Percentiles rank a stretch among this genome's conserved stretches.
Conservation (phyloP, 2,329 filamentous ascomycete species). For the Lasiodiplodia sp. region DNA sequence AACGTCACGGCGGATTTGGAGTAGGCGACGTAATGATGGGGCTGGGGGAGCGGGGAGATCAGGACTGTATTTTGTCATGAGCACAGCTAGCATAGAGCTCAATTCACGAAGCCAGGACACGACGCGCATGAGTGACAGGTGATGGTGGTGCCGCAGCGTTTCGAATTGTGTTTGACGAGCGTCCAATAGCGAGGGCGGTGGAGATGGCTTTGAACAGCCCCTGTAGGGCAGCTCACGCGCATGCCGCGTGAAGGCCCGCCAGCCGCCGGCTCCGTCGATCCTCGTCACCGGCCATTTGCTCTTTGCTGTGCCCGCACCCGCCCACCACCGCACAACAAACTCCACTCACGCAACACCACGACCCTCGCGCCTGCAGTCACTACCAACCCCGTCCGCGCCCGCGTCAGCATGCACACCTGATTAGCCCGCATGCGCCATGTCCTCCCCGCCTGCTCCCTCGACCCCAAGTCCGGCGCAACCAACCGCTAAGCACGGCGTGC, state of each 20-base stretch:
- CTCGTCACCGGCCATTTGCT: constrained; percentile 27
- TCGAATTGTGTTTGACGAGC: constrained; percentile 15
- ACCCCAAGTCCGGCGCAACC: constrained; percentile 40
- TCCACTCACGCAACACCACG: constrained; percentile 20
- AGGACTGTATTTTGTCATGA: constrained; percentile 1
- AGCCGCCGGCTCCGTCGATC: constrained; percentile 23
- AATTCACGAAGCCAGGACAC: constrained; percentile 9
- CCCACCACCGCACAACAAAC: constrained; percentile 16
- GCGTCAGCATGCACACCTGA: constrained; percentile 40
- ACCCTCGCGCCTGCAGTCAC: constrained; percentile 20
- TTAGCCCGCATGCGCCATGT: constrained; percentile 38
- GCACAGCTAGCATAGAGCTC: constrained; percentile 25
- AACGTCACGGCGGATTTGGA: constrained; percentile 85
- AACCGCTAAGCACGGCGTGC: constrained; percentile 36
- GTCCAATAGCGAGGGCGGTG: constrained; percentile 6
- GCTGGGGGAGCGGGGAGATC: neutral
- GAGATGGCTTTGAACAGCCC: constrained; percentile 13
- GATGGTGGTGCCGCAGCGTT: constrained; percentile 19
- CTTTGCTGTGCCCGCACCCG: constrained; percentile 6
- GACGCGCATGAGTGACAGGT: constrained; percentile 17
- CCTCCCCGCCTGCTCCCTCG: constrained; percentile 40
- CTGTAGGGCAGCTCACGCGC: constrained; percentile 23
- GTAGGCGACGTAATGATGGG: constrained; percentile 41
- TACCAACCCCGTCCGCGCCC: constrained; percentile 1
- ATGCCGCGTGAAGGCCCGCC: constrained; percentile 27